Evolutionary conservation across 2,329 filamentous ascomycete species (phyloP).

Genomic region (Cladosporium sphaerospermum): DNA sequence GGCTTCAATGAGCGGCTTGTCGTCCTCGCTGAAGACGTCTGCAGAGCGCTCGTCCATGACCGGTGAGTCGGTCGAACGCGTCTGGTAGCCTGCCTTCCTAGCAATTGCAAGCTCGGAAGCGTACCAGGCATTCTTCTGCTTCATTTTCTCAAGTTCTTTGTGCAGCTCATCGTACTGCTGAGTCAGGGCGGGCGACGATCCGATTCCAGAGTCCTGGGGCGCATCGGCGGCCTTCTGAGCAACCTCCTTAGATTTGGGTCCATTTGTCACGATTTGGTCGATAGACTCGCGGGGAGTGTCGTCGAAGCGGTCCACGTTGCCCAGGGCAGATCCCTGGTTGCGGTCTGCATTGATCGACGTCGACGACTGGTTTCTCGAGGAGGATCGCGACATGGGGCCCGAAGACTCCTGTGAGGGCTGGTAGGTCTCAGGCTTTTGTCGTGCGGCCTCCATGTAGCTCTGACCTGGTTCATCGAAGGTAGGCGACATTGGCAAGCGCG

Average conservation of each 20-base stretch:
- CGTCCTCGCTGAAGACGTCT: conserved; percentile 83
- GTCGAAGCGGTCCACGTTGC: conserved; percentile 9
- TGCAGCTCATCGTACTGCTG: conserved; percentile 66
- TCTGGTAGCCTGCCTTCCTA: conserved; percentile 78
- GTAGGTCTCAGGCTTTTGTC: conserved; percentile 27
- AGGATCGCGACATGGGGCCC: conserved; percentile 11
- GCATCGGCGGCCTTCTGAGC: conserved; percentile 35
- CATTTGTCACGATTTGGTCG: conserved; percentile 18
- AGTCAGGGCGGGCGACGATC: conserved; percentile 55
- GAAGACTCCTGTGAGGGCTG: conserved; percentile 25
- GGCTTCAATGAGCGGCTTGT: conserved; percentile 85
- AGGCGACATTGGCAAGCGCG: conserved; percentile 13
- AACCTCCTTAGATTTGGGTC: conserved; percentile 23
- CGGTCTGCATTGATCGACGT: conserved; percentile 1
- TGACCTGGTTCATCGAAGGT: conserved; percentile 7
- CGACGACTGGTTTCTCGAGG: conserved; percentile 15
- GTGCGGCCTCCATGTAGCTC: conserved; percentile 2
- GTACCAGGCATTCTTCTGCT: conserved; percentile 92
- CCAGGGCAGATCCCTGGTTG: conserved; percentile 5
- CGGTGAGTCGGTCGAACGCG: conserved; percentile 59
- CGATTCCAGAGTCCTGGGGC: conserved; percentile 56
- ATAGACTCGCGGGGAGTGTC: conserved; percentile 20
- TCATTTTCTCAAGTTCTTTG: conserved; percentile 78
- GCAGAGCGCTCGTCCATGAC: conserved; percentile 68
- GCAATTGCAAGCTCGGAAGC: conserved; percentile 90